These are phyloP conservation scores for Aaosphaeria arxii DNA, from an alignment of 2,329 filamentous ascomycete genomes.

Conservation along the genomic window DNA sequence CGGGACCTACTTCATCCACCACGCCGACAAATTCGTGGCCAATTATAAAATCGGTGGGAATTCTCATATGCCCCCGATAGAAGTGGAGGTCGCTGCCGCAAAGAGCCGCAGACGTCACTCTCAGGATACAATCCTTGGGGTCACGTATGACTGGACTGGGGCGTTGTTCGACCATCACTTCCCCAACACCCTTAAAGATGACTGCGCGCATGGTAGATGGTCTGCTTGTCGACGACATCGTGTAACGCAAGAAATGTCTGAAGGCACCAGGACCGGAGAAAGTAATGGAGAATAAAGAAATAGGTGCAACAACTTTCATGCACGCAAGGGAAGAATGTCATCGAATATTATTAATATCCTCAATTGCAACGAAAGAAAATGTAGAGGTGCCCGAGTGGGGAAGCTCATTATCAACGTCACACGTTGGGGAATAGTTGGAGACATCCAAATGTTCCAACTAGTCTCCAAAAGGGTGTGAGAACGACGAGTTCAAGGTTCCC, in stretches of 20 bases:
- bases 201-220: slow-evolving; percentile 73
- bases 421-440: too few species aligned
- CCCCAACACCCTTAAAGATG: slow-evolving; percentile 75
- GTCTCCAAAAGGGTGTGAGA: too few species aligned
- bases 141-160: slow-evolving; percentile 73
- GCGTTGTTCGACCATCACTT: slow-evolving; percentile 73
- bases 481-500: too few species aligned
- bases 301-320: too few species aligned
- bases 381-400: too few species aligned
- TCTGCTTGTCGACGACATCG: background rate
- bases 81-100: slow-evolving; percentile 89
- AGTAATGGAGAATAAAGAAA: too few species aligned
- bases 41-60: slow-evolving; percentile 63
- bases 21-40: slow-evolving; percentile 86
- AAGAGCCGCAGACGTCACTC: slow-evolving; percentile 71
- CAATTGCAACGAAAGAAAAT: too few species aligned
- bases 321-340: too few species aligned
- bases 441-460: too few species aligned
- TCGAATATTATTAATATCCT: too few species aligned
- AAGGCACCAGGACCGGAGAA: too few species aligned
- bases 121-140: slow-evolving; percentile 74
- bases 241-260: background rate
- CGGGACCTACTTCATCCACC: slow-evolving; percentile 64
- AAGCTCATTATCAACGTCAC: too few species aligned
- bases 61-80: slow-evolving; percentile 76